Evolutionary conservation across 1,284 basidiomycete species (phyloP).

Genomic region (Hortiboletus rubellus): DNA sequence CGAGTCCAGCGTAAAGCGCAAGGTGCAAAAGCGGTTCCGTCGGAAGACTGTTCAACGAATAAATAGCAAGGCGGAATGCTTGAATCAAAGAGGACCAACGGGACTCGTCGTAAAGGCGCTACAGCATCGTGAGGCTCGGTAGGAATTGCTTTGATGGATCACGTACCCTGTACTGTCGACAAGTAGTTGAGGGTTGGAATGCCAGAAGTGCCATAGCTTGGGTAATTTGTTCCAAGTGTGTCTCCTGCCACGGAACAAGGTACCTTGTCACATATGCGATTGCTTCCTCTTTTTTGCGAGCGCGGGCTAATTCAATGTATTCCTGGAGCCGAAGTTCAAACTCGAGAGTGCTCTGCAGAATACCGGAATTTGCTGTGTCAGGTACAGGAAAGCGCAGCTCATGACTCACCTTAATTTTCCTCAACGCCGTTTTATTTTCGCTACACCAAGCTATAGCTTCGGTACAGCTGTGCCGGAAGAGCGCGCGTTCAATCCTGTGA

Average conservation of each 20-base stretch:
- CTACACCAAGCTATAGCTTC: constrained; percentile 95
- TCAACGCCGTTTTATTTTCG: constrained; percentile 90
- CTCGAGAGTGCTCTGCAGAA: constrained; percentile 83
- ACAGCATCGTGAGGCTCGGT: constrained; percentile 18
- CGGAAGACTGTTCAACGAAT: constrained; percentile 82
- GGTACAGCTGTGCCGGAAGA: constrained; percentile 74
- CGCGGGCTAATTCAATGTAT: constrained; percentile 88
- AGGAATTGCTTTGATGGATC: constrained; percentile 1
- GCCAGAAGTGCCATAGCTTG: constrained; percentile 79
- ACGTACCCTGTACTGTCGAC: constrained; percentile 68
- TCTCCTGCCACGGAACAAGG: constrained; percentile 80
- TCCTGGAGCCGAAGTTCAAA: constrained; percentile 96
- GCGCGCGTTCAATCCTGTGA: constrained; percentile 77
- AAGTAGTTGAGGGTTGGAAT: constrained; percentile 64
- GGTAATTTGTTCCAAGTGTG: constrained; percentile 73
- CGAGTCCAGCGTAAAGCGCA: constrained; percentile 85
- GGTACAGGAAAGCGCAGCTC: constrained; percentile 9
- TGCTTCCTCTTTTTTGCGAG: constrained; percentile 69
- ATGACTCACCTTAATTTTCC: constrained; percentile 79
- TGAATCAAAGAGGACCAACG: constrained; percentile 76
- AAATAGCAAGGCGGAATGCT: constrained; percentile 83
- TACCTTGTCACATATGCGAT: constrained; percentile 86
- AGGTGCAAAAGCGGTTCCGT: constrained; percentile 85
- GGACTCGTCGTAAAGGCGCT: constrained; percentile 79
- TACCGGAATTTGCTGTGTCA: constrained; percentile 17